Percentiles rank a stretch among this genome's conserved stretches.
phyloP scores from a whole-genome alignment of 2,329 filamentous ascomycete genomes.

The Colletotrichum sp. region DNA sequence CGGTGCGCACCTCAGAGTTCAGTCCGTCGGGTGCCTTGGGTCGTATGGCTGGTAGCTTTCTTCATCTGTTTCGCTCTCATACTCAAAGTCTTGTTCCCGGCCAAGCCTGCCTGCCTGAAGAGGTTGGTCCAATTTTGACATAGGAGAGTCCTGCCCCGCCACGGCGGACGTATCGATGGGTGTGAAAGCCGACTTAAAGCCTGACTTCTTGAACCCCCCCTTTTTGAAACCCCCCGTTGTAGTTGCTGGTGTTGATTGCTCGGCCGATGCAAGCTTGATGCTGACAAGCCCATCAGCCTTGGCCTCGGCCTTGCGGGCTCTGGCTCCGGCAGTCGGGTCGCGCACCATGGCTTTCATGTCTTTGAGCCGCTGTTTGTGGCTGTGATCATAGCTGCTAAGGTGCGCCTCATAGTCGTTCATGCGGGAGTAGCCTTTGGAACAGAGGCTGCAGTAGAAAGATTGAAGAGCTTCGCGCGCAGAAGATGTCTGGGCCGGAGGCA shows the following conservation, averaged over 20 bases:
- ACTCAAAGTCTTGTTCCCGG: slow-evolving; percentile 10
- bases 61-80: slow-evolving; percentile 70
- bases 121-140: background rate
- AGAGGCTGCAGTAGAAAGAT: slow-evolving; percentile 85
- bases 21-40: slow-evolving; percentile 65
- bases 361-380: slow-evolving; percentile 88
- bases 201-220: slow-evolving; percentile 80
- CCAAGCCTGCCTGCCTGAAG: slow-evolving; percentile 26
- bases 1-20: slow-evolving; percentile 30
- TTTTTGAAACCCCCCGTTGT: slow-evolving; percentile 63
- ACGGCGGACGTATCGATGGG: slow-evolving; percentile 46
- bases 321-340: slow-evolving; percentile 68
- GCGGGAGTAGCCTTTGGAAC: slow-evolving; percentile 91
- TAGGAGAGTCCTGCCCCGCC: slow-evolving; percentile 24
- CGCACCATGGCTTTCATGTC: slow-evolving; percentile 87
- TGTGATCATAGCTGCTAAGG: slow-evolving; percentile 92
- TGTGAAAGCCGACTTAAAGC: slow-evolving; percentile 80
- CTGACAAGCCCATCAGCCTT: slow-evolving; percentile 73
- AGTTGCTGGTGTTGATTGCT: slow-evolving; percentile 27
- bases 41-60: slow-evolving; percentile 75
- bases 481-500: slow-evolving; percentile 62
- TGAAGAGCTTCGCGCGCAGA: slow-evolving; percentile 78
- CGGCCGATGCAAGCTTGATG: slow-evolving; percentile 62
- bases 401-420: slow-evolving; percentile 98
- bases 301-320: slow-evolving; percentile 72